Conservation (phyloP, 2,329 filamentous ascomycete species). For the Nothophoma quercina region DNA sequence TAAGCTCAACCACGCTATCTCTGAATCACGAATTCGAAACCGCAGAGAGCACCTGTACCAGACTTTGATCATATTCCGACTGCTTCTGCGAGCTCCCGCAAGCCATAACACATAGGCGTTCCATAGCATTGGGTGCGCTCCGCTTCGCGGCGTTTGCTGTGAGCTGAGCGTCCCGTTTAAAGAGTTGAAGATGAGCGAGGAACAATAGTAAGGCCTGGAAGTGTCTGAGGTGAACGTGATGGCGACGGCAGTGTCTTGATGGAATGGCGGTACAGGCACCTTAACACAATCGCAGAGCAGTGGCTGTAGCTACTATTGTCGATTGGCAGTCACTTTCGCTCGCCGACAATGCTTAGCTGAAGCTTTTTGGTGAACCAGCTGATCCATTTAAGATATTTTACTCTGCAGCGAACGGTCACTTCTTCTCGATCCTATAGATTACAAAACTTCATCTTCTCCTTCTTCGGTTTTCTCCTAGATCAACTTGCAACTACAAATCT, state of each 20-base stretch:
- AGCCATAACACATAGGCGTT: conserved; percentile 22
- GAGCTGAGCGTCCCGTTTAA: conserved; percentile 4
- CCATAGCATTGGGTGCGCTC: conserved; percentile 5
- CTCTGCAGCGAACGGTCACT: neutral
- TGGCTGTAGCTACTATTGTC: conserved; percentile 8
- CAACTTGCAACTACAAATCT: neutral
- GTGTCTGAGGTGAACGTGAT: conserved; percentile 23
- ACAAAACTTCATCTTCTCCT: neutral
- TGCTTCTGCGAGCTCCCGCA: conserved; percentile 8
- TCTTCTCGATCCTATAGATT: neutral
- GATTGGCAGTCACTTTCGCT: neutral
- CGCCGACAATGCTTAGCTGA: conserved; percentile 13
- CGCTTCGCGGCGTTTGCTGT: conserved; percentile 3
- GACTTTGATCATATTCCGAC: neutral
- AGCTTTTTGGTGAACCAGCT: neutral
- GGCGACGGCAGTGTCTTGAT: conserved; percentile 8
- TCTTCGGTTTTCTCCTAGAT: neutral
- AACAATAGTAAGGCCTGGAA: conserved; percentile 33
- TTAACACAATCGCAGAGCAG: conserved; percentile 1
- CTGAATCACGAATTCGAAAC: conserved; percentile 16
- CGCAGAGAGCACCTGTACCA: conserved; percentile 19
- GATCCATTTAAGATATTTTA: neutral
- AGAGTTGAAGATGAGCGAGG: conserved; percentile 18
- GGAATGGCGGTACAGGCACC: neutral
- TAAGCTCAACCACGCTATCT: conserved; percentile 34